Conservation (phyloP, 257 asterid species). For the Lycium ferocissimum region DNA sequence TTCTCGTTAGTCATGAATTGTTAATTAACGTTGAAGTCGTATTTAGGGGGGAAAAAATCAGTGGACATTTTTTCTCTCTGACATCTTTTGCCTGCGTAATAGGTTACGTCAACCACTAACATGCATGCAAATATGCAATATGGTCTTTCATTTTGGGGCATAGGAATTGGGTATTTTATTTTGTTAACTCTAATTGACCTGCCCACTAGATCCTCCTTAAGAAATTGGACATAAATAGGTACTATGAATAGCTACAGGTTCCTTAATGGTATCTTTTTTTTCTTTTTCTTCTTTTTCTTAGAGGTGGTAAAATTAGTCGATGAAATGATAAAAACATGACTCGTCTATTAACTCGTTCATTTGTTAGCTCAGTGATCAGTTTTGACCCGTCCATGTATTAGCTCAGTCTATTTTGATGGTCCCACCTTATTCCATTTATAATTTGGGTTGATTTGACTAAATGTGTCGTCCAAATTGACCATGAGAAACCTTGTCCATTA, state of each 20-base stretch:
- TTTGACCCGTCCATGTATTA: no score
- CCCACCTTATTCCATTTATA: no score
- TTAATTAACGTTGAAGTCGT: background rate
- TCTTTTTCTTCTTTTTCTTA: background rate
- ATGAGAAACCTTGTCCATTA: rapidly evolving
- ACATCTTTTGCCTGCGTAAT: background rate
- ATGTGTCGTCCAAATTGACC: no score
- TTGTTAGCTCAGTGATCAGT: no score
- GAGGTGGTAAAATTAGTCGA: no score
- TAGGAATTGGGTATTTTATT: background rate
- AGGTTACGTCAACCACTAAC: slow-evolving; percentile 21
- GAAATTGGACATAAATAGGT: background rate
- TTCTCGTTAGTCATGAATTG: background rate
- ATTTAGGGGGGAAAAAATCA: background rate
- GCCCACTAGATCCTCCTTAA: background rate
- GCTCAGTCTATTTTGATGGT: no score
- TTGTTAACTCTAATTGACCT: background rate
- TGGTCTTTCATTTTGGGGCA: background rate
- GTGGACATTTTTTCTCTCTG: background rate
- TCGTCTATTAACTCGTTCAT: no score
- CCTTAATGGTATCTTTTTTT: background rate
- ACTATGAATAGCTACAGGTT: background rate
- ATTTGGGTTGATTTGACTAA: no score
- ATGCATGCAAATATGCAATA: slow-evolving; percentile 16
- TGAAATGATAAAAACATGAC: no score